Conservation (phyloP, 345 rosid species). For the Cardamine chenopodiifolia region DNA sequence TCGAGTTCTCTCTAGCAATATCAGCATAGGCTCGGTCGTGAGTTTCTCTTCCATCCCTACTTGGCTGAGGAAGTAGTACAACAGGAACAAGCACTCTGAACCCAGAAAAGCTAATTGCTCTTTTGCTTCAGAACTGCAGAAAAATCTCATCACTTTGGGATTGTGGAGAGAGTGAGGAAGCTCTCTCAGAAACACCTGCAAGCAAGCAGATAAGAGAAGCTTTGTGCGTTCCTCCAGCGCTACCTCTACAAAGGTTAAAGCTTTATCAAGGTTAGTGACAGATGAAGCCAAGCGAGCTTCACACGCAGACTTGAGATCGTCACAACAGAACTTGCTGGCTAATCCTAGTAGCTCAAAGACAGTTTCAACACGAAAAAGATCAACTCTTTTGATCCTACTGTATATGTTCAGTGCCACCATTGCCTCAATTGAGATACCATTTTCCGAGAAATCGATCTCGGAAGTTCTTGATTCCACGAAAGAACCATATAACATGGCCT, state of each 20-base stretch:
- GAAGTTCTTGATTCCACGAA: conserved; percentile 63
- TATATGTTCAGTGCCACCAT: conserved; percentile 76
- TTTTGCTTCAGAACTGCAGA: conserved; percentile 63
- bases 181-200: conserved; percentile 77
- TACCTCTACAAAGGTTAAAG: conserved; percentile 66
- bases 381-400: conserved; percentile 67
- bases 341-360: conserved; percentile 76
- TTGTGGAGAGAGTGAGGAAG: conserved; percentile 62
- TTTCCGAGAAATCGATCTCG: conserved; percentile 64
- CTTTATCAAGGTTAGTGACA: conserved; percentile 57
- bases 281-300: conserved; percentile 75
- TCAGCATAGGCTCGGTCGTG: conserved; percentile 48
- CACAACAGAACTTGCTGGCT: conserved; percentile 87
- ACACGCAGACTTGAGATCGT: conserved; percentile 75
- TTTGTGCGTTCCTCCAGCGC: conserved; percentile 73
- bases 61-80: conserved; percentile 85
- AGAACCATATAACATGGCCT: conserved; percentile 78
- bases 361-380: conserved; percentile 56
- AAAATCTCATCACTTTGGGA: conserved; percentile 56
- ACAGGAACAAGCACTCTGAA: conserved; percentile 61
- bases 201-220: conserved; percentile 83
- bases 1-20: conserved; percentile 62
- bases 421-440: conserved; percentile 65
- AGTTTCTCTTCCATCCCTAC: conserved; percentile 71
- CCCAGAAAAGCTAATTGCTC: conserved; percentile 63